Evolutionary conservation across 2,329 filamentous ascomycete species (phyloP).

Genomic region (Cladophialophora yegresii): DNA sequence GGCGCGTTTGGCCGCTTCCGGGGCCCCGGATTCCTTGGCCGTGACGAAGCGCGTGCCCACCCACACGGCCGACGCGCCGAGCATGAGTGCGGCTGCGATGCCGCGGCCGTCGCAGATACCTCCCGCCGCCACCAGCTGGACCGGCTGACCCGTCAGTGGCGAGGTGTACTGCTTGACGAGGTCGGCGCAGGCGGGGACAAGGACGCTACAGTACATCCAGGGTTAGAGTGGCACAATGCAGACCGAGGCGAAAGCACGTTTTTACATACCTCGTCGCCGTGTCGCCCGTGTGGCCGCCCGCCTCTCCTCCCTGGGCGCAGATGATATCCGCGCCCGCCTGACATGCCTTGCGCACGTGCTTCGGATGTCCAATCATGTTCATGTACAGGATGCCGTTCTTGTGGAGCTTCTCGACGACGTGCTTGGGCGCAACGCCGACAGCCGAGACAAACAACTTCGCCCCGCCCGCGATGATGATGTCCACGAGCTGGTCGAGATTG

Average conservation of each 20-base stretch:
- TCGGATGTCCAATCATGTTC: constrained; percentile 88
- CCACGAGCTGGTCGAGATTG: constrained; percentile 74
- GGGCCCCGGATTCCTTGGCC: constrained; percentile 64
- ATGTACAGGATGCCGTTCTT: constrained; percentile 72
- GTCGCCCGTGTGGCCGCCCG: constrained; percentile 77
- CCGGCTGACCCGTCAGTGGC: constrained; percentile 62
- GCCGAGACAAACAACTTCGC: constrained; percentile 76
- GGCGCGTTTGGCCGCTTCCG: constrained; percentile 30
- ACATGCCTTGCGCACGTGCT: constrained; percentile 77
- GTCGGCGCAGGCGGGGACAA: constrained; percentile 78
- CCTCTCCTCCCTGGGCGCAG: constrained; percentile 33
- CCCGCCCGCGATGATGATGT: constrained; percentile 73
- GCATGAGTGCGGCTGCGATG: constrained; percentile 73
- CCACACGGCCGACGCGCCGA: constrained; percentile 79
- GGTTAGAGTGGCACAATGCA: neutral
- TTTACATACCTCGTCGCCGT: constrained; percentile 59
- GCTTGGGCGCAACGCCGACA: constrained; percentile 72
- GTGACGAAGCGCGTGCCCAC: constrained; percentile 84
- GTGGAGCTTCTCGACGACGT: constrained; percentile 70
- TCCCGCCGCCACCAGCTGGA: constrained; percentile 77
- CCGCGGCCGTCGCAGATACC: constrained; percentile 74
- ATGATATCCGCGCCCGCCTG: constrained; percentile 78
- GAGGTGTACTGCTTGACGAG: constrained; percentile 68
- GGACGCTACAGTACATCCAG: constrained; percentile 55
- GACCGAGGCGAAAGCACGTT: neutral